Percentiles rank a stretch among this genome's conserved stretches.
These are phyloP conservation scores for Antarctomyces pellizariae DNA, from an alignment of 495 filamentous ascomycete species.

Conservation along the genomic window DNA sequence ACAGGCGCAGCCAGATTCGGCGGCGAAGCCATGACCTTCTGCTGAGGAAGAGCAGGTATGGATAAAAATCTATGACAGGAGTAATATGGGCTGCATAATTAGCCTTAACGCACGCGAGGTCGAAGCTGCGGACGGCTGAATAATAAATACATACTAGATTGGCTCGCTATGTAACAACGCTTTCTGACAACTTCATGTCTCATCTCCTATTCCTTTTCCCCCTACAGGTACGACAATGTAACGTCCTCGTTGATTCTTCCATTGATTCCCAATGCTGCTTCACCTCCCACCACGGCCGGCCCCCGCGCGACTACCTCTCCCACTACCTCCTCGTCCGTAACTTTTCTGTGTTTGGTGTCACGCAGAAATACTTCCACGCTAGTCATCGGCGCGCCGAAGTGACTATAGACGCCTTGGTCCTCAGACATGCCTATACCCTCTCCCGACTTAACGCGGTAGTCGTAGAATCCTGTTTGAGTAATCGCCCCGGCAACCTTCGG, in stretches of 20 bases:
- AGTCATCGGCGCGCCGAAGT: conserved; percentile 69
- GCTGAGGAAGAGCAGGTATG: too few relatives aligned
- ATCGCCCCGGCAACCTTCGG: conserved; percentile 67
- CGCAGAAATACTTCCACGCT: conserved; percentile 52
- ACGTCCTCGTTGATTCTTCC: conserved; percentile 29
- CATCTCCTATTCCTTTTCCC: conserved; percentile 6
- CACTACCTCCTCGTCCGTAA: conserved; percentile 28
- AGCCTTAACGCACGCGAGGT: too few relatives aligned
- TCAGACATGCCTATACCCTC: too few relatives aligned
- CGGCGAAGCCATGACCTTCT: too few relatives aligned
- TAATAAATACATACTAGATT: too few relatives aligned
- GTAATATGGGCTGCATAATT: too few relatives aligned
- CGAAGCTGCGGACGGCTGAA: too few relatives aligned
- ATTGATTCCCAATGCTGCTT: conserved; percentile 31
- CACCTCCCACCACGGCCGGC: conserved; percentile 39
- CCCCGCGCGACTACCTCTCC: conserved; percentile 50
- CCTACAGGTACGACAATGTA: conserved; percentile 27
- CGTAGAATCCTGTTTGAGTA: conserved; percentile 61
- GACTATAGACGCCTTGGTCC: conserved; percentile 25
- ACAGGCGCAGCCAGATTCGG: too few relatives aligned
- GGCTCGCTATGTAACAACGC: too few relatives aligned
- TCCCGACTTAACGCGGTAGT: conserved; percentile 42
- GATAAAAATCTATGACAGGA: too few relatives aligned
- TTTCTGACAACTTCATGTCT: neutral
- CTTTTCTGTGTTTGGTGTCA: conserved; percentile 33